A percentile compares a stretch with the other conserved stretches of the same genome.
Conservation (phyloP, 2,329 filamentous ascomycete species). For the Cytospora piceae region DNA sequence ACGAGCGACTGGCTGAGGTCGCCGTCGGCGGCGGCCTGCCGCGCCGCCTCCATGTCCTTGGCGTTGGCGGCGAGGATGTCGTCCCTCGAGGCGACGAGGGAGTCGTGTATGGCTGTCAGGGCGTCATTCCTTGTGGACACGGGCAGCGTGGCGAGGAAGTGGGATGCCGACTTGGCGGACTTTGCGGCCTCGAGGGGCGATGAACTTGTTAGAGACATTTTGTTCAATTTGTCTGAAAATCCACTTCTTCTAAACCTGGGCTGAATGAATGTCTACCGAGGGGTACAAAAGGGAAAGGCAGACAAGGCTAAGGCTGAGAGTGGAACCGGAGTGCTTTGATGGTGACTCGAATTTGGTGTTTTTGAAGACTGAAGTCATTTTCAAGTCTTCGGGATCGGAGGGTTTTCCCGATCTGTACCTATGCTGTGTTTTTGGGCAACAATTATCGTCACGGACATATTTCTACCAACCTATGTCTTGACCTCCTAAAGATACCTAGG, state of each 20-base stretch:
- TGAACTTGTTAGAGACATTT: conserved; percentile 89
- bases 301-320: conserved; percentile 4
- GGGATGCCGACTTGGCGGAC: conserved; percentile 79
- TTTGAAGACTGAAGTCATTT: conserved; percentile 13
- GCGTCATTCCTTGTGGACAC: conserved; percentile 80
- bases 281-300: neutral
- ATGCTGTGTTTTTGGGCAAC: neutral
- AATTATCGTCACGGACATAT: neutral
- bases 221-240: neutral
- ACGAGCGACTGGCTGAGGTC: conserved; percentile 80
- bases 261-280: conserved; percentile 2
- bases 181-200: conserved; percentile 77
- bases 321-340: neutral
- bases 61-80: conserved; percentile 86
- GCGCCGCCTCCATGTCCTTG: conserved; percentile 76
- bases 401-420: conserved; percentile 14
- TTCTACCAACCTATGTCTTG: neutral
- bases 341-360: neutral
- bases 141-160: conserved; percentile 79
- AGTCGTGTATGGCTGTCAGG: conserved; percentile 78
- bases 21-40: conserved; percentile 73
- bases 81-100: conserved; percentile 70
- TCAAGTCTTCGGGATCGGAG: conserved; percentile 20
- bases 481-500: neutral
- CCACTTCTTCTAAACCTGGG: neutral